Evolutionary conservation across 2,329 filamentous ascomycete genomes (phyloP), one percentile per base, ranked within the genome.

Genomic region (Pestalotiopsis sp.): DNA sequence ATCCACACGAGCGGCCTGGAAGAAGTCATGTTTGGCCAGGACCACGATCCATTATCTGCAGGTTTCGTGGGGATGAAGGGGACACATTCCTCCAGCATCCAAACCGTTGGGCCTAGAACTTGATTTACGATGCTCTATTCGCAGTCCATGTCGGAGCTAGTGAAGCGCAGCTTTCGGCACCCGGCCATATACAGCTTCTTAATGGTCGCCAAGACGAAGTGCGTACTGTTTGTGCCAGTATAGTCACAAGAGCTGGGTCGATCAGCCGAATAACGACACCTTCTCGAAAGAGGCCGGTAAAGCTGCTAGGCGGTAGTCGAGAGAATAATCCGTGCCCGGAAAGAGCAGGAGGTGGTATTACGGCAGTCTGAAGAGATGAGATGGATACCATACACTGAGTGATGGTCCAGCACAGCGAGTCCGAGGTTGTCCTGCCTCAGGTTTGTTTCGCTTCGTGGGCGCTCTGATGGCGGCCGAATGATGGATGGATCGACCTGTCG

Each of bases 361-460:
- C 25, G 59, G 14, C 17, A 12, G 58, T 31, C 58, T 23, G 4
- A 27, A n/a, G 27, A 62, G 27, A 17, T 62, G 27, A 31, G 59
- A 62, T 36, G 59, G 36, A 39, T 11, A 17, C 45, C 45, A 52
- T 52, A 9, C 59, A 39, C 14, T 12, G n/a, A 36, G 31, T n/a
- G 31, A 39, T 7, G n/a, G 59, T 12, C 27, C 14, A 36, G 59
- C 27, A 36, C n/a, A 13, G 31, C 27, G 23, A 62, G 36, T 62
- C 36, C 27, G n/a, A 36, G 57, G 57, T 23, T 41, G 27, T 62
- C 36, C 61, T 64, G 61, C 61, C 39, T 64, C 61, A 64, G 61
- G 27, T 45, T 20, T 64, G 61, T 64, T 64, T 64, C 61, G 61
- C 61, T 49, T 64, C n/a, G 31, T 49, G 39, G 45, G 45, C 45